These are phyloP conservation scores for Aspergillus fischeri DNA, from an alignment of 2,329 filamentous ascomycete species.

Conservation along the genomic window DNA sequence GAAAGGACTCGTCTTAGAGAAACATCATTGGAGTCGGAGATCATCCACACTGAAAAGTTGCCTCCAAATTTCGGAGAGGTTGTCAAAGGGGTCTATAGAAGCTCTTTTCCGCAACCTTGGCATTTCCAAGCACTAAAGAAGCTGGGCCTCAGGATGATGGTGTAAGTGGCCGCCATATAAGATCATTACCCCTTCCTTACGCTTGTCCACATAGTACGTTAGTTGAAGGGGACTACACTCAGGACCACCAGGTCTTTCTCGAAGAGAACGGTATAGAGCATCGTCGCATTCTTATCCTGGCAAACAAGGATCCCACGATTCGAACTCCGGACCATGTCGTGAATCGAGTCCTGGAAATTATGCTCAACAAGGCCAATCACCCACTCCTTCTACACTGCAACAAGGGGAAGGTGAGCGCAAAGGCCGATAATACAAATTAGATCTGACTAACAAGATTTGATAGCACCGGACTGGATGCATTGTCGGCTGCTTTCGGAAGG, in stretches of 20 bases:
- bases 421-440: not conserved
- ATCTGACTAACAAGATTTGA: slow-evolving; percentile 1
- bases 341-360: slow-evolving; percentile 64
- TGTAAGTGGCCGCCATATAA: slow-evolving; percentile 51
- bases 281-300: slow-evolving; percentile 70
- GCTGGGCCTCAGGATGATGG: slow-evolving; percentile 71
- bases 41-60: slow-evolving; percentile 9
- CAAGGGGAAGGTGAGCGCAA: slow-evolving; percentile 66
- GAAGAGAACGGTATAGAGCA: slow-evolving; percentile 64
- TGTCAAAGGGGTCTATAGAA: slow-evolving; percentile 70
- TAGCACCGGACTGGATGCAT: slow-evolving; percentile 87
- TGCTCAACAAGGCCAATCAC: slow-evolving; percentile 69
- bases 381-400: slow-evolving; percentile 89
- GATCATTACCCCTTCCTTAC: not conserved
- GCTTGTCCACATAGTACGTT: slow-evolving; percentile 48
- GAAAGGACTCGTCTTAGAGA: slow-evolving; percentile 27
- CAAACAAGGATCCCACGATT: slow-evolving; percentile 73
- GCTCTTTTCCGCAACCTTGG: slow-evolving; percentile 68
- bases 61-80: slow-evolving; percentile 76
- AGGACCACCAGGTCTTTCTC: slow-evolving; percentile 59
- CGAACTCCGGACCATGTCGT: slow-evolving; percentile 65
- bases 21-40: slow-evolving; percentile 23
- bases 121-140: slow-evolving; percentile 67
- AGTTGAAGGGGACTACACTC: slow-evolving; percentile 56
- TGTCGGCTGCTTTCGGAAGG: slow-evolving; percentile 72